Percentiles rank a stretch among this genome's conserved stretches.
Evolutionary conservation across 2,329 filamentous ascomycete species (phyloP).

Genomic region (Ophiobolus disseminans): DNA sequence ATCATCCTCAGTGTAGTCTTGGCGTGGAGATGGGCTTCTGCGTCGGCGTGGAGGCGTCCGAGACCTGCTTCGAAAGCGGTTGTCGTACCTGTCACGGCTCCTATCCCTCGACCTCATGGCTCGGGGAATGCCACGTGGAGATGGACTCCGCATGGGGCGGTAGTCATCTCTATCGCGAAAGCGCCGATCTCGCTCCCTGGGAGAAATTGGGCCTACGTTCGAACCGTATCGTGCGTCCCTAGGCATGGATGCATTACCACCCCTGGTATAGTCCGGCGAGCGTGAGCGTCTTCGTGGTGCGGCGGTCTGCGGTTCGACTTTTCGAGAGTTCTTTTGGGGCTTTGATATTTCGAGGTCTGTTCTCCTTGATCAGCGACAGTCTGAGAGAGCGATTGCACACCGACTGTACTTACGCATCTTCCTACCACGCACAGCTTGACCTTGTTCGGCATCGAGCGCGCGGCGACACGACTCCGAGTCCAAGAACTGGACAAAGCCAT

Average conservation of each 20-base stretch:
- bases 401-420: conserved; percentile 78
- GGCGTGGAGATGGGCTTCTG: conserved; percentile 73
- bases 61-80: conserved; percentile 65
- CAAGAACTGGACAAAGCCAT: conserved; percentile 95
- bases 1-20: conserved; percentile 61
- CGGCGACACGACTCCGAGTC: conserved; percentile 74
- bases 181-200: conserved; percentile 61
- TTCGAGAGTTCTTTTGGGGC: conserved; percentile 78
- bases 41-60: conserved; percentile 69
- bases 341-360: conserved; percentile 89
- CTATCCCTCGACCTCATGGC: conserved; percentile 47
- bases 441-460: conserved; percentile 81
- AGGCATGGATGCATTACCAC: conserved; percentile 53
- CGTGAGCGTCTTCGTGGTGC: conserved; percentile 62
- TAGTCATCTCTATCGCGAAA: conserved; percentile 67
- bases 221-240: conserved; percentile 54
- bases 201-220: conserved; percentile 44
- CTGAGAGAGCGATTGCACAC: background rate
- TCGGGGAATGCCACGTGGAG: conserved; percentile 49
- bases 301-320: conserved; percentile 51
- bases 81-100: conserved; percentile 59
- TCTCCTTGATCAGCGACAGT: conserved; percentile 17
- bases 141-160: conserved; percentile 54
- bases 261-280: conserved; percentile 67
- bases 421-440: conserved; percentile 81